Evolutionary conservation across 2,329 filamentous ascomycete genomes (phyloP).

Genomic region (Cercospora zeina): DNA sequence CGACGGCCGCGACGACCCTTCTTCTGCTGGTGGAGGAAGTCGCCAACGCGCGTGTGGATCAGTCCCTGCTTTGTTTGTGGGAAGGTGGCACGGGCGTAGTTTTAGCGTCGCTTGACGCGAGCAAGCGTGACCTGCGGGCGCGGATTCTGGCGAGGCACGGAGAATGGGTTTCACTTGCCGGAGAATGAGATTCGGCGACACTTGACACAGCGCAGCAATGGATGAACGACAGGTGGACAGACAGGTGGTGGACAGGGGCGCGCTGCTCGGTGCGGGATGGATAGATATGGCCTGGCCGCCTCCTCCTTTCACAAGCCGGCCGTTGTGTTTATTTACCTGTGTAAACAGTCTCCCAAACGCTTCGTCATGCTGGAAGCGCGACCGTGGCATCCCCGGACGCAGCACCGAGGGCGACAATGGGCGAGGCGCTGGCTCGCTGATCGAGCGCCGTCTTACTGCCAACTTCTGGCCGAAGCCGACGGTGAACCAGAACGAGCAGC

Average conservation of each 20-base stretch:
- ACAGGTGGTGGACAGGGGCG: not conserved
- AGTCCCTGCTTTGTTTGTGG: slow-evolving; percentile 7
- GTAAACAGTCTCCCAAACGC: slow-evolving; percentile 13
- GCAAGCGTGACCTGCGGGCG: not conserved
- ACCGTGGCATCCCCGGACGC: slow-evolving; percentile 8
- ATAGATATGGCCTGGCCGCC: not conserved
- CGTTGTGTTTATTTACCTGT: slow-evolving; percentile 14
- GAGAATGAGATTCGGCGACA: not conserved
- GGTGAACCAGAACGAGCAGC: slow-evolving; percentile 13
- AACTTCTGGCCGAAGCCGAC: slow-evolving; percentile 3
- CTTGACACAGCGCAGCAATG: not conserved
- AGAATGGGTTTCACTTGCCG: not conserved
- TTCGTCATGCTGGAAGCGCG: slow-evolving; percentile 1
- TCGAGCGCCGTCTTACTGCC: not conserved
- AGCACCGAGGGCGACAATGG: not conserved
- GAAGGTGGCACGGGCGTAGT: not conserved
- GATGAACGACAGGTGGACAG: not conserved
- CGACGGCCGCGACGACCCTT: slow-evolving; percentile 7
- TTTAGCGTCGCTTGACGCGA: not conserved
- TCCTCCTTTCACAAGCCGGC: slow-evolving; percentile 15
- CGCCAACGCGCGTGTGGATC: slow-evolving; percentile 7
- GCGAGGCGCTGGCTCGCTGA: slow-evolving; percentile 3
- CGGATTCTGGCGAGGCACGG: not conserved
- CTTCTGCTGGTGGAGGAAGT: not conserved
- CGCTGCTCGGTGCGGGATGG: not conserved